phyloP scores from a whole-genome alignment of 768 basidiomycete species.

The Mycena galericulata region DNA sequence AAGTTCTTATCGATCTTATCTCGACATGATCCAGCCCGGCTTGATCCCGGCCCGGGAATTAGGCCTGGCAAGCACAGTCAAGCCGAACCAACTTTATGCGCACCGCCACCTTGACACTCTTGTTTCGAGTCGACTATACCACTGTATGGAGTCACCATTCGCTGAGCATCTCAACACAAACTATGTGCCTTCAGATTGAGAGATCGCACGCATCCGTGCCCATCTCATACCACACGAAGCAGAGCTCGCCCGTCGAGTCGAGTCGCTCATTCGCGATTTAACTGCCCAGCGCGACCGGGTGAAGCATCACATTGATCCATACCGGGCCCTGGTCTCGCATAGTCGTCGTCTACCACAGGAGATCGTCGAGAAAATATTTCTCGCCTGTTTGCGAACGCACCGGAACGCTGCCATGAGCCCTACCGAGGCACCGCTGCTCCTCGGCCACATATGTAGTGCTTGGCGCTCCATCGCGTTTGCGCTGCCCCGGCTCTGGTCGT shows the following conservation, averaged over 20 bases:
- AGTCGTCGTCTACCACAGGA: background rate
- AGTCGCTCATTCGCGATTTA: background rate
- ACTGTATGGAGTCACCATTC: background rate
- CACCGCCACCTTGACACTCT: too few relatives aligned
- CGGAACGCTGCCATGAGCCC: slow-evolving; percentile 5
- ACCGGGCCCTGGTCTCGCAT: background rate
- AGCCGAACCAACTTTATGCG: too few relatives aligned
- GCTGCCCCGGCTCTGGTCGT: too few relatives aligned
- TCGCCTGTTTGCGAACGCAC: background rate
- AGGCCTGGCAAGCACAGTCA: too few relatives aligned
- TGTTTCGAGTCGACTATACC: too few relatives aligned
- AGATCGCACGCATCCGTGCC: background rate
- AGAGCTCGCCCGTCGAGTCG: background rate
- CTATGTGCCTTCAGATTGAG: background rate
- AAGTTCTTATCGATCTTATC: too few relatives aligned
- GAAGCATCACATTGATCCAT: background rate
- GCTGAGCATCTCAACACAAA: background rate
- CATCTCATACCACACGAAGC: background rate
- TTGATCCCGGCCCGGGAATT: too few relatives aligned
- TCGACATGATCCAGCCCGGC: too few relatives aligned
- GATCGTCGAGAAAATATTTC: slow-evolving; percentile 6
- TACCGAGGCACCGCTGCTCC: slow-evolving; percentile 36
- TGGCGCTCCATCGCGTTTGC: slow-evolving; percentile 39
- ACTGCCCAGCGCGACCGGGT: background rate
- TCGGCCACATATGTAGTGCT: slow-evolving; percentile 41